A percentile compares a stretch with the other conserved stretches of the same genome.
Evolutionary conservation across 1,284 basidiomycete genomes (phyloP).

Genomic region (Cutaneotrichosporon daszewskae): DNA sequence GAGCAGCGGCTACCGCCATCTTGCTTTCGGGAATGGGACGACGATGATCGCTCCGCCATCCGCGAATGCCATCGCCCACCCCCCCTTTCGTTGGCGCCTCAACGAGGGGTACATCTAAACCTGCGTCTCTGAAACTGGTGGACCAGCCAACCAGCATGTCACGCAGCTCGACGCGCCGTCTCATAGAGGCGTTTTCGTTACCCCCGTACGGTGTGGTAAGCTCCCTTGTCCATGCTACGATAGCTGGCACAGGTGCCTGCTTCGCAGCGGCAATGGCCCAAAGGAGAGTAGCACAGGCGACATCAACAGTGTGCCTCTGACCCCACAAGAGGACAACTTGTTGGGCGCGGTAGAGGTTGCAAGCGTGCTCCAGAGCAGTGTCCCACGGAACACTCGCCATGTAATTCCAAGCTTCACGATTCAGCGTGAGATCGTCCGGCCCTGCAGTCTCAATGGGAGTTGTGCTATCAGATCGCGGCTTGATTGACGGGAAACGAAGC

Average conservation of each 20-base stretch:
- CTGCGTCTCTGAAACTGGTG: constrained; percentile 15
- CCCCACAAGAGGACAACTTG: constrained; percentile 27
- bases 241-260: constrained; percentile 8
- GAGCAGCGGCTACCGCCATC: constrained; percentile 22
- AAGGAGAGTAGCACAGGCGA: constrained; percentile 18
- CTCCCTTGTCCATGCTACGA: constrained; percentile 5
- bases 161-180: constrained; percentile 12
- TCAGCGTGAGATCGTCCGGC: constrained; percentile 11
- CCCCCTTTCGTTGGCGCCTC: constrained; percentile 17
- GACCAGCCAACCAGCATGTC: constrained; percentile 21
- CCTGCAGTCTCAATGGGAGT: constrained; percentile 1
- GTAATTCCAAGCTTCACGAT: constrained; percentile 6
- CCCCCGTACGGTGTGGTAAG: constrained; percentile 5
- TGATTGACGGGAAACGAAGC: no score
- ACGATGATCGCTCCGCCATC: constrained; percentile 20
- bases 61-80: constrained; percentile 23
- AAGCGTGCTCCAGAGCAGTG: constrained; percentile 18
- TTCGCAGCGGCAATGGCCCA: constrained; percentile 17
- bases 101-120: constrained; percentile 17
- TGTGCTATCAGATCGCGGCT: no score
- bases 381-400: constrained; percentile 20
- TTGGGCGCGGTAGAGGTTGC: constrained; percentile 28
- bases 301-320: constrained; percentile 3
- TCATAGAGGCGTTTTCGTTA: constrained; percentile 1
- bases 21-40: constrained; percentile 25